Evolutionary conservation across 495 filamentous ascomycete species (phyloP).

Genomic region (Neohortaea acidophila): DNA sequence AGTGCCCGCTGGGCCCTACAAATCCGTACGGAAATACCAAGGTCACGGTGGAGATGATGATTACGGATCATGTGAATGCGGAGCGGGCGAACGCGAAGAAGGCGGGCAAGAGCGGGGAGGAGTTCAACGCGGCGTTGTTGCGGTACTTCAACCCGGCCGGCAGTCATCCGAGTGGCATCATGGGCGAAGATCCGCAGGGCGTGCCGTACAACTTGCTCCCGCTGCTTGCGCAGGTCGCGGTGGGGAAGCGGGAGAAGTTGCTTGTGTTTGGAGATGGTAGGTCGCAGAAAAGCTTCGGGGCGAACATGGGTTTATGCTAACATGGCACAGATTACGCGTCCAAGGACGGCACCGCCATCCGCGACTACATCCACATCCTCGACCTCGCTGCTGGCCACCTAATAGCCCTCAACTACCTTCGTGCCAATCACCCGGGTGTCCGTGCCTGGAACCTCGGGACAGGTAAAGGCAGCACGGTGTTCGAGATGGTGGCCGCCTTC

Average conservation of each 20-base stretch:
- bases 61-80: conserved; percentile 78
- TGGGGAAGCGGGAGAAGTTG: conserved; percentile 87
- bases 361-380: conserved; percentile 70
- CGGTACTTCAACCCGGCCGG: conserved; percentile 97
- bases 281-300: not conserved
- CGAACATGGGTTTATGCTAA: not conserved
- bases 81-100: conserved; percentile 73
- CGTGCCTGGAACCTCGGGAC: conserved; percentile 95
- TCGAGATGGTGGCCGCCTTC: conserved; percentile 95
- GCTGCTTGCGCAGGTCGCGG: conserved; percentile 85
- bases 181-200: conserved; percentile 96
- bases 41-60: conserved; percentile 74
- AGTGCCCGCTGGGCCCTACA: conserved; percentile 88
- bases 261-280: conserved; percentile 86
- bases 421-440: conserved; percentile 76
- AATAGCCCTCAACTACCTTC: conserved; percentile 82
- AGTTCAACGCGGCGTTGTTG: conserved; percentile 87
- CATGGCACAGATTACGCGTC: conserved; percentile 63
- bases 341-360: conserved; percentile 56
- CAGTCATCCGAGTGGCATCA: conserved; percentile 86
- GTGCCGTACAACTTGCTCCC: conserved; percentile 93
- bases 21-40: conserved; percentile 97
- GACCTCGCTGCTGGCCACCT: conserved; percentile 83
- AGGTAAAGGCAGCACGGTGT: conserved; percentile 88
- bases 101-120: conserved; percentile 55